Percentiles rank a stretch among this genome's conserved stretches.
These are phyloP conservation scores for Cryptococcus jaspeensis DNA, from an alignment of 1,284 basidiomycete genomes.

Conservation along the genomic window DNA sequence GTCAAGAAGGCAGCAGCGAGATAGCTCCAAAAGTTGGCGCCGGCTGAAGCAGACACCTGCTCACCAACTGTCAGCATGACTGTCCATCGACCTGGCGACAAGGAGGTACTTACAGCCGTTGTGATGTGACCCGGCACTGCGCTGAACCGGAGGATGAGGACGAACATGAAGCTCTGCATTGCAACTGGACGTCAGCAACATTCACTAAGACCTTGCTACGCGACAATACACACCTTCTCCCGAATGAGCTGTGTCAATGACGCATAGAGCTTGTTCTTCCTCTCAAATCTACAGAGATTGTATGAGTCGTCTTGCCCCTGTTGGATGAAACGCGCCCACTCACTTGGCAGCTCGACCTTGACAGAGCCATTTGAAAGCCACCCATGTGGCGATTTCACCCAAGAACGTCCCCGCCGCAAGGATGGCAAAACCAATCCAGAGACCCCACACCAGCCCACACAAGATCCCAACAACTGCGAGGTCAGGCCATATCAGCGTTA, in stretches of 20 bases:
- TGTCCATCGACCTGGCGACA: background rate
- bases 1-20: constrained; percentile 45
- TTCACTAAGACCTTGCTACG: background rate
- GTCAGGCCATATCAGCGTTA: too few relatives aligned
- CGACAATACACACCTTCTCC: constrained; percentile 32
- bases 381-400: constrained; percentile 45
- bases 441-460: constrained; percentile 42
- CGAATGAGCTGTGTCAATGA: constrained; percentile 44
- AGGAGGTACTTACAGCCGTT: constrained; percentile 28
- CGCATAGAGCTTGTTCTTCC: constrained; percentile 44
- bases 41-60: constrained; percentile 40
- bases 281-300: constrained; percentile 32
- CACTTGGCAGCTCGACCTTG: constrained; percentile 39
- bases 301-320: background rate
- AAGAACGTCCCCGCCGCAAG: constrained; percentile 46
- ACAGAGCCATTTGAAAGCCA: constrained; percentile 46
- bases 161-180: constrained; percentile 43
- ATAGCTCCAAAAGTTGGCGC: constrained; percentile 44
- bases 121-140: constrained; percentile 48
- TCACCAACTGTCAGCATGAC: background rate
- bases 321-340: constrained; percentile 7
- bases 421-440: constrained; percentile 44
- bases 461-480: constrained; percentile 42
- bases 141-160: constrained; percentile 44
- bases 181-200: background rate